These are phyloP conservation scores for Citrullus amarus DNA, from an alignment of 306 rosid species.

Conservation along the genomic window DNA sequence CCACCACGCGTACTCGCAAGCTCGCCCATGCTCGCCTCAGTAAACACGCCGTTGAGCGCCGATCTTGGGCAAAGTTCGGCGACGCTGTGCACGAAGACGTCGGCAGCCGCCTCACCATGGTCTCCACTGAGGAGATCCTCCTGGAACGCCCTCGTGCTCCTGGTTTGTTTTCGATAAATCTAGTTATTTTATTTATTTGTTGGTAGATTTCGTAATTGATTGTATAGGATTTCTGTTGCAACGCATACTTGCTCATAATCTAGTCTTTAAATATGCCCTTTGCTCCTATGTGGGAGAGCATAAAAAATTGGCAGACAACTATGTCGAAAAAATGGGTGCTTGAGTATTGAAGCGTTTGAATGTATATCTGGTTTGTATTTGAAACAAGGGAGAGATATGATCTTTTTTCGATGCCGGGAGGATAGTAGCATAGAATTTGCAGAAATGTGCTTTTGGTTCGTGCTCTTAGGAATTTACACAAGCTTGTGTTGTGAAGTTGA, in stretches of 20 bases:
- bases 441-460: background rate
- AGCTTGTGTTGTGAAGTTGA: background rate
- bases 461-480: background rate
- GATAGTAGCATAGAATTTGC: background rate
- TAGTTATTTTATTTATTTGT: background rate
- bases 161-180: slow-evolving; percentile 8
- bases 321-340: background rate
- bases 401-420: background rate
- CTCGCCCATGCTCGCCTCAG: slow-evolving; percentile 46
- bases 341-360: background rate
- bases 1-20: slow-evolving; percentile 52
- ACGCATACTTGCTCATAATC: background rate
- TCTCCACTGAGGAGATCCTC: slow-evolving; percentile 83
- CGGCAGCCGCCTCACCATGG: slow-evolving; percentile 71
- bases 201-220: background rate
- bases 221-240: background rate
- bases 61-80: slow-evolving; percentile 75
- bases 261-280: background rate
- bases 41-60: slow-evolving; percentile 44
- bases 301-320: background rate
- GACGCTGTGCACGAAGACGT: slow-evolving; percentile 81
- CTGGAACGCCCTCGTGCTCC: slow-evolving; percentile 84
- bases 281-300: background rate
- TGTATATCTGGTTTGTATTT: background rate
- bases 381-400: background rate